phyloP scores from a whole-genome alignment of 768 basidiomycete species.

The Lentinula sp. region DNA sequence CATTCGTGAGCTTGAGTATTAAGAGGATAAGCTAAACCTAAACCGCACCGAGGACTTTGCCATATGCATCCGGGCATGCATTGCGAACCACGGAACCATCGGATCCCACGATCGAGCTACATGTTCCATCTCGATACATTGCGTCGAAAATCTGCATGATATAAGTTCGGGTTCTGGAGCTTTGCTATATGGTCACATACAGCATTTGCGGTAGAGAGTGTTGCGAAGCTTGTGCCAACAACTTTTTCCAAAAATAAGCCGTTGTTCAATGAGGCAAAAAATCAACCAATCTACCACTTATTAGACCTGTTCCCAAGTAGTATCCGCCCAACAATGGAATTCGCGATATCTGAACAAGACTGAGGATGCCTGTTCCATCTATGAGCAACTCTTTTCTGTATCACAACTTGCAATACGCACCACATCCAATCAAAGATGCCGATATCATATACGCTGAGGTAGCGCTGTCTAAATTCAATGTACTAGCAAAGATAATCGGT shows the following conservation, averaged over 20 bases:
- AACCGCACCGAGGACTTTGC: constrained; percentile 59
- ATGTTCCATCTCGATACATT: constrained; percentile 77
- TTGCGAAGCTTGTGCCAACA: constrained; percentile 78
- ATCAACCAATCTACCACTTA: constrained; percentile 19
- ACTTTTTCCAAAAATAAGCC: constrained; percentile 31
- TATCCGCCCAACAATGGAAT: constrained; percentile 55
- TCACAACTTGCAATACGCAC: constrained; percentile 28
- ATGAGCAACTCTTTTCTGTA: neutral
- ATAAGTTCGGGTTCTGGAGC: neutral
- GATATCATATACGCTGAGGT: constrained; percentile 77
- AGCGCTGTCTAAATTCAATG: constrained; percentile 49
- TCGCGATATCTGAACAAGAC: constrained; percentile 75
- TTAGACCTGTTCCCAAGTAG: constrained; percentile 72
- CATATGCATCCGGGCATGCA: constrained; percentile 76
- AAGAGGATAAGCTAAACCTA: neutral
- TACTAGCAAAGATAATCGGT: constrained; percentile 71
- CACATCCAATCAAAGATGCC: constrained; percentile 73
- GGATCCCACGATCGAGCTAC: constrained; percentile 47
- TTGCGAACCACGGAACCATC: constrained; percentile 56
- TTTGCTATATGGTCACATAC: constrained; percentile 21
- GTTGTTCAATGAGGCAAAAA: neutral
- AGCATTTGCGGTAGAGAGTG: constrained; percentile 65
- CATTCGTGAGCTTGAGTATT: neutral
- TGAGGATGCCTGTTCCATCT: constrained; percentile 50
- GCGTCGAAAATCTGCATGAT: constrained; percentile 56